These are phyloP conservation scores for Hyaloscypha variabilis DNA, from an alignment of 495 filamentous ascomycete genomes.

Conservation along the genomic window DNA sequence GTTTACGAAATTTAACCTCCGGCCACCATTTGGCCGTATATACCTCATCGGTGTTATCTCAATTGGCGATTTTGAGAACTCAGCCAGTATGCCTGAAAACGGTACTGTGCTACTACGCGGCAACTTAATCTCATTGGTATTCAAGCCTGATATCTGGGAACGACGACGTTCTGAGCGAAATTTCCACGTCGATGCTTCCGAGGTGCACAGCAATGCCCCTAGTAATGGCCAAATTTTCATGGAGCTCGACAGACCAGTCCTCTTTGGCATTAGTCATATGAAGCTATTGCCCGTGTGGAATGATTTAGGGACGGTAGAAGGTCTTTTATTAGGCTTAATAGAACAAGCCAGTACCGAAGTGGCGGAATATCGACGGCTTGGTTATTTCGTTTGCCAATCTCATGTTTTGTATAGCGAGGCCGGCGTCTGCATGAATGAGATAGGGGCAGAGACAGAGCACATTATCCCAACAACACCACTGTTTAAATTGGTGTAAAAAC, in stretches of 20 bases:
- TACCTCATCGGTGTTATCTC: background rate
- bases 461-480: slow-evolving; percentile 1
- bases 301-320: background rate
- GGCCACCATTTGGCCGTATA: slow-evolving; percentile 4
- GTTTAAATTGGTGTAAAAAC: slow-evolving; percentile 3
- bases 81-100: background rate
- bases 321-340: slow-evolving; percentile 4
- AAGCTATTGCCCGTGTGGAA: slow-evolving; percentile 8
- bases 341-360: slow-evolving; percentile 3
- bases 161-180: slow-evolving; percentile 5
- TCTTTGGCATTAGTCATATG: background rate
- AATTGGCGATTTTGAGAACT: slow-evolving; percentile 6
- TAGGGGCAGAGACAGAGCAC: slow-evolving; percentile 3
- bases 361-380: slow-evolving; percentile 2
- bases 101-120: background rate
- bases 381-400: slow-evolving; percentile 5
- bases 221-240: slow-evolving; percentile 6
- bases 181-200: slow-evolving; percentile 1
- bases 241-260: slow-evolving; percentile 4
- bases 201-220: background rate
- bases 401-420: slow-evolving; percentile 4
- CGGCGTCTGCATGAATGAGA: slow-evolving; percentile 1
- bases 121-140: slow-evolving; percentile 5
- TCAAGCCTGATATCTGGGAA: slow-evolving; percentile 5
- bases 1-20: slow-evolving; percentile 5